Conservation (phyloP, 805 yeast genomes). For the Yarrowia porcina region DNA sequence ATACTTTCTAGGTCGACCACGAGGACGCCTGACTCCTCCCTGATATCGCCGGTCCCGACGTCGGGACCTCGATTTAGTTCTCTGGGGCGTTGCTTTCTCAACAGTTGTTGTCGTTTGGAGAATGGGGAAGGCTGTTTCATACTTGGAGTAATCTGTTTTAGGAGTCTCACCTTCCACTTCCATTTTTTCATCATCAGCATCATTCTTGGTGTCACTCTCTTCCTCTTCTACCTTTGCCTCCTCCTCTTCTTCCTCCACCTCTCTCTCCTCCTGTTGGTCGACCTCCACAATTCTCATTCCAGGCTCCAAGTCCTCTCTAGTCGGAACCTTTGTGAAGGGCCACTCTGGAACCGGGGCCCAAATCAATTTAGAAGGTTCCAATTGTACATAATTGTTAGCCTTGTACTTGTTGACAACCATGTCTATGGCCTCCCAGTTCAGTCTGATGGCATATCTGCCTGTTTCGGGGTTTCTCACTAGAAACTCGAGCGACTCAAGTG, state of each 20-base stretch:
- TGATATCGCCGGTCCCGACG: not conserved
- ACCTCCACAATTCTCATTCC: not conserved
- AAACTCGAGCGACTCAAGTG: conserved; percentile 71
- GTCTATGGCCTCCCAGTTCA: conserved; percentile 48
- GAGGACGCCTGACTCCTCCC: not conserved
- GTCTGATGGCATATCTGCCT: conserved; percentile 50
- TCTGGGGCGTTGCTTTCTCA: not conserved
- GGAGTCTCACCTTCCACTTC: not conserved
- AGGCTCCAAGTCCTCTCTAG: conserved; percentile 7
- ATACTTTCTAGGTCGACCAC: not conserved
- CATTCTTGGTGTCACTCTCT: not conserved
- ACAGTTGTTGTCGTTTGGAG: not conserved
- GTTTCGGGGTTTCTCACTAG: conserved; percentile 49
- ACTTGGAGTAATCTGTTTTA: not conserved
- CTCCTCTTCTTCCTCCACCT: not conserved
- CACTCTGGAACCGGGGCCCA: conserved; percentile 48
- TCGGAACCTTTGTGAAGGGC: conserved; percentile 7
- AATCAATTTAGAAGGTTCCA: conserved; percentile 54
- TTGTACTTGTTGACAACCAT: conserved; percentile 50
- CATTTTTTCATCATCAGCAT: not conserved
- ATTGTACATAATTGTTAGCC: conserved; percentile 47
- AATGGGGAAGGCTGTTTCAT: not conserved
- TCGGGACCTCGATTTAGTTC: not conserved
- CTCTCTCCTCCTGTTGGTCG: not conserved
- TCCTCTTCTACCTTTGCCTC: not conserved